phyloP scores from a whole-genome alignment of 2,329 filamentous ascomycete species.

The Trichophyton equinum region DNA sequence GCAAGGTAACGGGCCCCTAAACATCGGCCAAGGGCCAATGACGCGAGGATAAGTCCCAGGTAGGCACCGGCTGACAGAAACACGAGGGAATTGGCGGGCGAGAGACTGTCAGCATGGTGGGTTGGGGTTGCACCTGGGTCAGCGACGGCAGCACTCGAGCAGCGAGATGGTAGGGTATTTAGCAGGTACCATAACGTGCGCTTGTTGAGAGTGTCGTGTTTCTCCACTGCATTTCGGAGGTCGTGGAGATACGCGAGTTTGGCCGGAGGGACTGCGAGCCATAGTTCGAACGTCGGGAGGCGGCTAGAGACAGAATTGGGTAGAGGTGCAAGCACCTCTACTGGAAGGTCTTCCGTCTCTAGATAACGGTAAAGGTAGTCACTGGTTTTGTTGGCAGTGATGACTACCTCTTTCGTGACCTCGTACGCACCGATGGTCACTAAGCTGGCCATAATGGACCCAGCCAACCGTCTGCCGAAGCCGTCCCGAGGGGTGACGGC shows the following conservation, averaged over 20 bases:
- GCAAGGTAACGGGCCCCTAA: background rate
- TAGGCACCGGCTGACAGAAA: background rate
- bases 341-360: background rate
- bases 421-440: background rate
- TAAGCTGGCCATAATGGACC: background rate
- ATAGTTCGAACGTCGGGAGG: background rate
- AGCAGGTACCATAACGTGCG: background rate
- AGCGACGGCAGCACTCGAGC: background rate
- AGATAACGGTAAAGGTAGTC: background rate
- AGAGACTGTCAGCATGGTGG: background rate
- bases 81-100: background rate
- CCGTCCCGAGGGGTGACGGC: constrained; percentile 14
- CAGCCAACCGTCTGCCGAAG: constrained; percentile 7
- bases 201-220: background rate
- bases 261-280: background rate
- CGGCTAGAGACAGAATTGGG: background rate
- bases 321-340: background rate
- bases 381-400: background rate
- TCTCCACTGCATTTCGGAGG: background rate
- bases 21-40: background rate
- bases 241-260: background rate
- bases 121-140: background rate
- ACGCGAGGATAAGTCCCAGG: constrained; percentile 1
- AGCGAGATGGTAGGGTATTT: background rate
- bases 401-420: background rate